Percentiles rank a stretch among this genome's conserved stretches.
These are phyloP conservation scores for Prunus campanulata DNA, from an alignment of 306 rosid species.

Conservation along the genomic window DNA sequence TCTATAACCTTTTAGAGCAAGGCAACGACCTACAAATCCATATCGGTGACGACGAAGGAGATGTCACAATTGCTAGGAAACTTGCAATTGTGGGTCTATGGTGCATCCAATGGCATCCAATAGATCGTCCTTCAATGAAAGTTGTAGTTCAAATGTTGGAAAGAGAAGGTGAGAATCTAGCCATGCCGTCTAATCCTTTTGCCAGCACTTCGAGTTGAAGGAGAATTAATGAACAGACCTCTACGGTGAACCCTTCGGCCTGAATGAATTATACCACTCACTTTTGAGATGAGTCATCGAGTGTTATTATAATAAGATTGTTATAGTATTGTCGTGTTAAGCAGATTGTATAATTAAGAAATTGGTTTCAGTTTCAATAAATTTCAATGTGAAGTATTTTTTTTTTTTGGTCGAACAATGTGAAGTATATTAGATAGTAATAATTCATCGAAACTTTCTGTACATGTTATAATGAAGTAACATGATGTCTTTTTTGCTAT, in stretches of 20 bases:
- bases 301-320: too few species aligned
- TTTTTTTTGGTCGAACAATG: too few species aligned
- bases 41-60: background rate
- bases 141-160: background rate
- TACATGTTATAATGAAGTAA: too few species aligned
- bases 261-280: background rate
- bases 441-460: too few species aligned
- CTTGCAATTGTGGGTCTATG: background rate
- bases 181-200: background rate
- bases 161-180: background rate
- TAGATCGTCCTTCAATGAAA: background rate
- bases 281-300: background rate
- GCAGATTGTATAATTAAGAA: too few species aligned
- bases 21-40: background rate
- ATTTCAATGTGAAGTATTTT: too few species aligned
- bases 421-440: too few species aligned
- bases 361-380: too few species aligned
- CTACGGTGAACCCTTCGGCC: too few species aligned
- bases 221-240: background rate
- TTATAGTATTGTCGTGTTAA: too few species aligned
- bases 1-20: background rate
- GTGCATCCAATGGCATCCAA: constrained; percentile 4
- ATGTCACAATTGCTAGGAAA: background rate
- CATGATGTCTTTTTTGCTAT: too few species aligned
- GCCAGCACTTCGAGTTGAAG: background rate